These are phyloP conservation scores for Cercospora beticola DNA, from an alignment of 2,329 filamentous ascomycete species.

Conservation along the genomic window DNA sequence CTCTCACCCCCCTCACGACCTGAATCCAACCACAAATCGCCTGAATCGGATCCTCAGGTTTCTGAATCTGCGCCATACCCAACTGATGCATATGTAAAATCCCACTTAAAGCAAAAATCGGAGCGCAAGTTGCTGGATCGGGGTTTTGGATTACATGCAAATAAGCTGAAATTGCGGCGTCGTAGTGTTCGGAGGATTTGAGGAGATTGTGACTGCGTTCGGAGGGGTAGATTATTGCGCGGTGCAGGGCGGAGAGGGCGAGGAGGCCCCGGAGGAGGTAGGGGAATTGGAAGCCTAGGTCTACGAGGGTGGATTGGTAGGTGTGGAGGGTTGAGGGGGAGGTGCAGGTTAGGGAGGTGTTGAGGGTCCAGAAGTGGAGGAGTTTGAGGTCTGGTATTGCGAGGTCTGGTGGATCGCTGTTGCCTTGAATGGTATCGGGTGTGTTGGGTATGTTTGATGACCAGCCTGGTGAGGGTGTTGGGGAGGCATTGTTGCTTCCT, in stretches of 20 bases:
- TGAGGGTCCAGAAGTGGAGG: constrained; percentile 25
- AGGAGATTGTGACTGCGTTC: constrained; percentile 17
- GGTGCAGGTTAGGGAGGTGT: constrained; percentile 17
- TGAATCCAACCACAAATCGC: constrained; percentile 21
- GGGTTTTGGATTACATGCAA: constrained; percentile 10
- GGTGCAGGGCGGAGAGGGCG: constrained; percentile 26
- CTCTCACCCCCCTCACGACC: constrained; percentile 15
- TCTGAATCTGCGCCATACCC: constrained; percentile 17
- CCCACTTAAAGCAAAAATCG: constrained; percentile 17
- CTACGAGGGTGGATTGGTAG: constrained; percentile 22
- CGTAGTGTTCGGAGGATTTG: constrained; percentile 20
- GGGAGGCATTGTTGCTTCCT: constrained; percentile 8
- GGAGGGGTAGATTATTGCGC: constrained; percentile 16
- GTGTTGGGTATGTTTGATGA: not conserved
- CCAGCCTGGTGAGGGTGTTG: constrained; percentile 7
- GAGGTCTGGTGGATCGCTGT: constrained; percentile 3
- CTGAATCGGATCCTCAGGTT: constrained; percentile 16
- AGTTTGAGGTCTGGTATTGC: constrained; percentile 24
- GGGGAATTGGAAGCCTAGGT: constrained; percentile 25
- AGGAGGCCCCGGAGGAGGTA: constrained; percentile 29
- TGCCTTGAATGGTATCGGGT: not conserved
- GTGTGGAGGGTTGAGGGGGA: constrained; percentile 3
- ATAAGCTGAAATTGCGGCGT: constrained; percentile 15
- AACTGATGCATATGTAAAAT: constrained; percentile 19
- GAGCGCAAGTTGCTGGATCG: constrained; percentile 17